phyloP scores from a whole-genome alignment of 805 yeast genomes.

The Isabelozyma rhagii region DNA sequence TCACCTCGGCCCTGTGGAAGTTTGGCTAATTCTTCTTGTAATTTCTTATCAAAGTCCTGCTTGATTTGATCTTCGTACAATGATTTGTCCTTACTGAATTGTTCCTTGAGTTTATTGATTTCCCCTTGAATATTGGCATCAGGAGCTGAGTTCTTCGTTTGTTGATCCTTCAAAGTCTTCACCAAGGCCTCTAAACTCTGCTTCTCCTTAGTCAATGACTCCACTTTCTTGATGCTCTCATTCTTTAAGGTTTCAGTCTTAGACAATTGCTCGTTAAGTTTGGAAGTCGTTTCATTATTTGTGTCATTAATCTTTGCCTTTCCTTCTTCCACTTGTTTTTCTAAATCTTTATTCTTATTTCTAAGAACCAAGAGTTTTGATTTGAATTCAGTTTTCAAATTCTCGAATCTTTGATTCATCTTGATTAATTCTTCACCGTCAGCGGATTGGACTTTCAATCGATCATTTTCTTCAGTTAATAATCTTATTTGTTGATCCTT shows the following conservation, averaged over 20 bases:
- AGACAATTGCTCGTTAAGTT: not conserved
- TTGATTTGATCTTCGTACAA: conserved; percentile 11
- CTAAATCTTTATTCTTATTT: conserved; percentile 17
- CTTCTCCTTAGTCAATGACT: conserved; percentile 11
- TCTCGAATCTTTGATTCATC: conserved; percentile 28
- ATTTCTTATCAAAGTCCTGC: conserved; percentile 16
- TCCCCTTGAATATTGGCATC: conserved; percentile 5
- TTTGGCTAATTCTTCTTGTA: conserved; percentile 31
- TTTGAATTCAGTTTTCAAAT: conserved; percentile 23
- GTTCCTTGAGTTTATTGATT: conserved; percentile 2
- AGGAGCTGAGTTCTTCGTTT: not conserved
- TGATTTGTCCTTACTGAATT: conserved; percentile 16
- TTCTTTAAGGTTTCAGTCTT: conserved; percentile 10
- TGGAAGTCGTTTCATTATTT: not conserved
- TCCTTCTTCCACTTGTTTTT: conserved; percentile 7
- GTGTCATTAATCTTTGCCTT: conserved; percentile 9
- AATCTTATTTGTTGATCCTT: conserved; percentile 48
- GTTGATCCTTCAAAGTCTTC: conserved; percentile 3
- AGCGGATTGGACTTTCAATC: conserved; percentile 43
- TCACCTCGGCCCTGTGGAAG: conserved; percentile 19
- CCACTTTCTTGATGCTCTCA: conserved; percentile 6
- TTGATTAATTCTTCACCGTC: conserved; percentile 27
- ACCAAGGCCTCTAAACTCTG: conserved; percentile 5
- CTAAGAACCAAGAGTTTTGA: conserved; percentile 23
- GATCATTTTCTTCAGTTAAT: conserved; percentile 51